Evolutionary conservation across 306 rosid species (phyloP).

Genomic region (Lotus japonicus): DNA sequence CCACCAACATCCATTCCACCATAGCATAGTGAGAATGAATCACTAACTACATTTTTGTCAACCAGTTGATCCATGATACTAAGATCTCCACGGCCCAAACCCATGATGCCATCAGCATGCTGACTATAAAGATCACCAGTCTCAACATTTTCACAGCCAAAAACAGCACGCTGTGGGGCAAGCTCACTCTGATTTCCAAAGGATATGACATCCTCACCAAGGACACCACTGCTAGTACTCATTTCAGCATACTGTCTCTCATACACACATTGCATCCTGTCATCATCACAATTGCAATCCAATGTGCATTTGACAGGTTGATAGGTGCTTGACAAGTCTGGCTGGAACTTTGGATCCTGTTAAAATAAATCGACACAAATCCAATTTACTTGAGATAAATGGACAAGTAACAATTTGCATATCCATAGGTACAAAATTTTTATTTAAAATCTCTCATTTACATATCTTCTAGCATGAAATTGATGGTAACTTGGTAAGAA

Average conservation of each 20-base stretch:
- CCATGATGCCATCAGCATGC: conserved; percentile 98
- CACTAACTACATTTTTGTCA: conserved; percentile 61
- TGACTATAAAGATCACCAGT: conserved; percentile 91
- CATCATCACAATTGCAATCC: conserved; percentile 74
- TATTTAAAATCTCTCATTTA: not conserved
- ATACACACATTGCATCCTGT: conserved; percentile 58
- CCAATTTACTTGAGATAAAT: conserved; percentile 9
- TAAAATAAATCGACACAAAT: conserved; percentile 19
- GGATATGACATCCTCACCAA: conserved; percentile 79
- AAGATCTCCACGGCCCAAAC: conserved; percentile 83
- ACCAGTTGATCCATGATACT: conserved; percentile 92
- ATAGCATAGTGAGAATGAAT: conserved; percentile 93
- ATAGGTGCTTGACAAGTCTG: conserved; percentile 73
- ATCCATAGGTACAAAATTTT: not conserved
- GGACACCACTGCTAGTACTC: conserved; percentile 92
- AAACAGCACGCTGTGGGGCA: conserved; percentile 73
- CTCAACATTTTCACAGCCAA: conserved; percentile 86
- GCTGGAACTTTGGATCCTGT: conserved; percentile 89
- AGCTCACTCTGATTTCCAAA: conserved; percentile 84
- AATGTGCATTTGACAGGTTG: conserved; percentile 63
- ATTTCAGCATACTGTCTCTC: conserved; percentile 97
- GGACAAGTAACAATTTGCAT: not conserved
- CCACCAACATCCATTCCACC: conserved; percentile 99
- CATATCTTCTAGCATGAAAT: conserved; percentile 8
- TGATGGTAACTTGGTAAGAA: not conserved